These are phyloP conservation scores for Galerina marginata DNA, from an alignment of 768 basidiomycete genomes.

Conservation along the genomic window DNA sequence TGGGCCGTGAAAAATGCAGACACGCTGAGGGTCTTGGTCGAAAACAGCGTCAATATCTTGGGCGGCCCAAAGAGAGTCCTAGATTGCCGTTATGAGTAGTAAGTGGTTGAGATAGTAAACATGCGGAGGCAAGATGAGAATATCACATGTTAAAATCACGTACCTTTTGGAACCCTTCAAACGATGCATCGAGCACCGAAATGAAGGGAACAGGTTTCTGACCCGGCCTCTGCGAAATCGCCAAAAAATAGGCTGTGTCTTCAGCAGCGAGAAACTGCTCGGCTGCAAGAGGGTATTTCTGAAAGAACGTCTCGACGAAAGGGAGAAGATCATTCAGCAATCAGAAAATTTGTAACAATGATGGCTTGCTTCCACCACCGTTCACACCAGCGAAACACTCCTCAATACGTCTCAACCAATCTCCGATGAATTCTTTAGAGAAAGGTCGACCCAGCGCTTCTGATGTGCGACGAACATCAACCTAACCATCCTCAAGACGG, in stretches of 20 bases:
- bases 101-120: constrained; percentile 6
- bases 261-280: constrained; percentile 90
- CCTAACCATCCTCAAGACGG: constrained; percentile 86
- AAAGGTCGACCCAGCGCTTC: constrained; percentile 91
- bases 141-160: constrained; percentile 26
- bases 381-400: constrained; percentile 94
- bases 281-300: constrained; percentile 79
- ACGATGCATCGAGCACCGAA: constrained; percentile 89
- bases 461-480: constrained; percentile 95
- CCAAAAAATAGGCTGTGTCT: constrained; percentile 94
- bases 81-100: constrained; percentile 19
- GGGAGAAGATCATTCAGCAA: constrained; percentile 81
- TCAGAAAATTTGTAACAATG: constrained; percentile 82
- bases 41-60: constrained; percentile 99
- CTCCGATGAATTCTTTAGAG: constrained; percentile 93
- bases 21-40: constrained; percentile 97
- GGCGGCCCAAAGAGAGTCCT: constrained; percentile 97
- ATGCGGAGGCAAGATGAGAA: constrained; percentile 9
- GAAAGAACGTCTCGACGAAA: constrained; percentile 85
- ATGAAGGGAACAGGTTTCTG: constrained; percentile 99
- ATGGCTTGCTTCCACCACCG: constrained; percentile 75
- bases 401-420: constrained; percentile 96
- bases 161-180: constrained; percentile 99
- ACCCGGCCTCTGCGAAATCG: constrained; percentile 92
- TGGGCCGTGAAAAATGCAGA: constrained; percentile 97